Evolutionary conservation across 169 alveolate species (phyloP).

Genomic region (Condylostoma magnum): DNA sequence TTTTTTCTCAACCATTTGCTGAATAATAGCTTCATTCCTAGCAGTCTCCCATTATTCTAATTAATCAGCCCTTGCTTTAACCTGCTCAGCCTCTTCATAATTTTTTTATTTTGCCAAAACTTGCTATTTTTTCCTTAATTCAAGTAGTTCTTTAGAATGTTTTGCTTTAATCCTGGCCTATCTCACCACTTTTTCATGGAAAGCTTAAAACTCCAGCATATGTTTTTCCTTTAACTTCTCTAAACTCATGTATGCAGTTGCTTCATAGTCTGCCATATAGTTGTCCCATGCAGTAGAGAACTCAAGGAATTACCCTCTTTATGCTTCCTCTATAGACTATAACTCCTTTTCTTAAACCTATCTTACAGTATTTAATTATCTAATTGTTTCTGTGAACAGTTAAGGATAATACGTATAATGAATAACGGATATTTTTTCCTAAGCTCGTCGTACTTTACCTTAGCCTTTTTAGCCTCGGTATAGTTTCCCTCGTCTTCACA

Average conservation of each 20-base stretch:
- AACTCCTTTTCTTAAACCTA: constrained; percentile 56
- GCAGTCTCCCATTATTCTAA: constrained; percentile 21
- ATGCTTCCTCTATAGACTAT: constrained; percentile 43
- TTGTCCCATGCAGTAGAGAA: constrained; percentile 69
- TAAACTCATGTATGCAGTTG: constrained; percentile 56
- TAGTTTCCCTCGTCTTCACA: constrained; percentile 61
- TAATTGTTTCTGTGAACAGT: constrained; percentile 38
- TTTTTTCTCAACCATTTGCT: constrained; percentile 31
- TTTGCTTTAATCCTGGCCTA: constrained; percentile 44
- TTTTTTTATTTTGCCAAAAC: constrained; percentile 44
- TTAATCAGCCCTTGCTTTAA: constrained; percentile 40
- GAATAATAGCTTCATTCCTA: constrained; percentile 20
- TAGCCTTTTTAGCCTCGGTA: constrained; percentile 63
- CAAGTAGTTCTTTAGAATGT: constrained; percentile 54
- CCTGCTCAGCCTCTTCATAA: constrained; percentile 61
- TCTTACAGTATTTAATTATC: constrained; percentile 45
- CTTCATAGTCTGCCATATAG: constrained; percentile 72
- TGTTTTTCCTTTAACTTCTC: constrained; percentile 68
- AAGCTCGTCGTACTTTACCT: constrained; percentile 44
- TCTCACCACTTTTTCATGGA: constrained; percentile 41
- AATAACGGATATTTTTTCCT: too few species aligned
- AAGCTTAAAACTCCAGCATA: constrained; percentile 44
- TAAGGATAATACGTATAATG: too few species aligned
- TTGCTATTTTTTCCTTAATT: constrained; percentile 49
- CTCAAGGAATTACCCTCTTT: constrained; percentile 53